These are phyloP conservation scores for Arabis alpina DNA, from an alignment of 345 rosid genomes.

Conservation along the genomic window DNA sequence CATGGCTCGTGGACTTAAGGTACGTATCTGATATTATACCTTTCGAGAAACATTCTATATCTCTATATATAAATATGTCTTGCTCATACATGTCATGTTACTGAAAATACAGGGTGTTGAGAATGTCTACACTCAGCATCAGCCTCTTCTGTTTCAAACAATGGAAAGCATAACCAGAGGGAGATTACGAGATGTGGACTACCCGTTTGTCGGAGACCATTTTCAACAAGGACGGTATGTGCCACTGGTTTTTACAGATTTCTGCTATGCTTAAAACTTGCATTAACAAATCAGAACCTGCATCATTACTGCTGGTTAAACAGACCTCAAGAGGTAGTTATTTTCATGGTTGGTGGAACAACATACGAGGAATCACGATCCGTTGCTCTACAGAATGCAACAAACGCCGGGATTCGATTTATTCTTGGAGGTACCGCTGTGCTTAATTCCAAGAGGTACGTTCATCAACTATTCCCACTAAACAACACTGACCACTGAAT, in stretches of 20 bases:
- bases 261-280: background rate
- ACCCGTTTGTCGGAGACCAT: conserved; percentile 93
- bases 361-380: conserved; percentile 93
- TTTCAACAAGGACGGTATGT: conserved; percentile 95
- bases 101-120: conserved; percentile 74
- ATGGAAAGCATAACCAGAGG: conserved; percentile 96
- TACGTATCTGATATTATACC: conserved; percentile 40
- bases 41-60: conserved; percentile 13
- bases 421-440: conserved; percentile 80
- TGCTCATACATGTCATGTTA: background rate
- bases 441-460: conserved; percentile 87
- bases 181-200: conserved; percentile 88
- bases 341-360: conserved; percentile 95
- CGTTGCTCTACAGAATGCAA: conserved; percentile 80
- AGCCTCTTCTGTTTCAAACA: conserved; percentile 91
- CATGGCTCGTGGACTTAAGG: conserved; percentile 99
- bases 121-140: conserved; percentile 98
- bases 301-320: conserved; percentile 2
- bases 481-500: too few species aligned
- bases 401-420: conserved; percentile 81
- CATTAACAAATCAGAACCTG: background rate
- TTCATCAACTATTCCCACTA: background rate
- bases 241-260: background rate
- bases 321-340: conserved; percentile 94
- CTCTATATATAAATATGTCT: background rate